Evolutionary conservation across 352 stramenopile species (phyloP), one percentile per base, ranked within the genome.

Genomic region (Phytophthora fragariae): DNA sequence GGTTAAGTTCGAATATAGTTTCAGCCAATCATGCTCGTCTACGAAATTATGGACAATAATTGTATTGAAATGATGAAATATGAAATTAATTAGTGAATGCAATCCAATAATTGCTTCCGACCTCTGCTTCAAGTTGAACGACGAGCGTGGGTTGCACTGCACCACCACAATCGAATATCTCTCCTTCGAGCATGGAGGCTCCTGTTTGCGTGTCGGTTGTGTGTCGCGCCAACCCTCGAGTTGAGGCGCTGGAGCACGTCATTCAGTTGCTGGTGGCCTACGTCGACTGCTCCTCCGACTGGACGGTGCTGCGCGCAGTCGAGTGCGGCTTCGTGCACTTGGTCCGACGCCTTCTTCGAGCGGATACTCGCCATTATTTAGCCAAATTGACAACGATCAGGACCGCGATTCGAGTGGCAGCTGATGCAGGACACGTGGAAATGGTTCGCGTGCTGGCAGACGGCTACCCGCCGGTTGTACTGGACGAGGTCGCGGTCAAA

Each of bases 291-390:
- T 88, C 84, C 1, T 29, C 47, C n/a, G 17, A 37, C 8, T 90
- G 82, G 84, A 82, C 74, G 17, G 31, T 92, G 56, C 72, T 76
- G 21, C 71, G 62, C 12, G 84, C 81, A 6, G 79, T 83, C 17
- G 68, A 72, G 10, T 46, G 65, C 9, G 79, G 77, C 19, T 79
- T 79, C 35, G 66, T 92, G 67, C 70, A 84, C 37, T 59, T 90
- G 29, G 73, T 88, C 12, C 58, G 64, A 31, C 62, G 71, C n/a
- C 68, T 89, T 10, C 24, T 72, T 19, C 71, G 61, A 46, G 47
- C 61, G 17, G 72, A 79, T 63, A 68, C 84, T n/a, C 72, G 77
- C 47, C 50, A 60, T 46, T 8, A 11, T 46, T 60, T 78, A 24
- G 31, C 29, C 12, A 55, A 41, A 47, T 52, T 68, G 21, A 50